These are phyloP conservation scores for Colletotrichum ledebouriae DNA, from an alignment of 2,329 filamentous ascomycete species.

Conservation along the genomic window DNA sequence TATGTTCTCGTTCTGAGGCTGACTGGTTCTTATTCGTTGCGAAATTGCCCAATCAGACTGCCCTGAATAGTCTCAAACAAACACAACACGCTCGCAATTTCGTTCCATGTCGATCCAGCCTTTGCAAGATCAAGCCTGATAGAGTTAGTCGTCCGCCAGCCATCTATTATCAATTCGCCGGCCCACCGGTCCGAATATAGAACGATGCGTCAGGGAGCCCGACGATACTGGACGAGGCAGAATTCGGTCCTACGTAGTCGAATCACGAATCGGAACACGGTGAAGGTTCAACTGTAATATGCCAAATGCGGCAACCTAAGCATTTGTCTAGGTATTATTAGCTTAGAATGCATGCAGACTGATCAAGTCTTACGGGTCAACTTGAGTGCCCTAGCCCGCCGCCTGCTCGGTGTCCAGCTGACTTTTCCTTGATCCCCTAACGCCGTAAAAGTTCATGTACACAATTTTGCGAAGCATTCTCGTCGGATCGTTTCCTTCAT, in stretches of 20 bases:
- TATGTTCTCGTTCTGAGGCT: not conserved
- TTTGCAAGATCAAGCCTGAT: slow-evolving; percentile 23
- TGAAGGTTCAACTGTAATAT: not conserved
- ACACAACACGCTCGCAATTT: not conserved
- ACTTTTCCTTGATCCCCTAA: slow-evolving; percentile 37
- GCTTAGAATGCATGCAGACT: slow-evolving; percentile 31
- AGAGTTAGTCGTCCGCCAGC: slow-evolving; percentile 4
- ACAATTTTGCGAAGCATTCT: slow-evolving; percentile 1
- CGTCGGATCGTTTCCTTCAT: slow-evolving; percentile 16
- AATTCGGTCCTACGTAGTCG: not conserved
- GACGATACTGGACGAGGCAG: not conserved
- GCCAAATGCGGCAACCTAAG: slow-evolving; percentile 28
- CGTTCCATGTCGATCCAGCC: slow-evolving; percentile 4
- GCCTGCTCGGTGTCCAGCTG: slow-evolving; percentile 16
- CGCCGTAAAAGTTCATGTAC: slow-evolving; percentile 32
- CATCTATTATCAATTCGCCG: not conserved
- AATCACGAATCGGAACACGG: slow-evolving; percentile 22
- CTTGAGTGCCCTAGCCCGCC: slow-evolving; percentile 33
- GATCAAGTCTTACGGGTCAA: slow-evolving; percentile 38
- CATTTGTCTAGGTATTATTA: slow-evolving; percentile 37
- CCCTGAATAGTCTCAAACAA: not conserved
- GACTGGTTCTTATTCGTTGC: slow-evolving; percentile 18
- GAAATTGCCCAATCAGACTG: slow-evolving; percentile 3
- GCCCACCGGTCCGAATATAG: slow-evolving; percentile 9
- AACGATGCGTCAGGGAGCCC: not conserved